Base-by-base conservation (phyloP, 495 filamentous ascomycete species). In the Neurospora sp. region DNA sequence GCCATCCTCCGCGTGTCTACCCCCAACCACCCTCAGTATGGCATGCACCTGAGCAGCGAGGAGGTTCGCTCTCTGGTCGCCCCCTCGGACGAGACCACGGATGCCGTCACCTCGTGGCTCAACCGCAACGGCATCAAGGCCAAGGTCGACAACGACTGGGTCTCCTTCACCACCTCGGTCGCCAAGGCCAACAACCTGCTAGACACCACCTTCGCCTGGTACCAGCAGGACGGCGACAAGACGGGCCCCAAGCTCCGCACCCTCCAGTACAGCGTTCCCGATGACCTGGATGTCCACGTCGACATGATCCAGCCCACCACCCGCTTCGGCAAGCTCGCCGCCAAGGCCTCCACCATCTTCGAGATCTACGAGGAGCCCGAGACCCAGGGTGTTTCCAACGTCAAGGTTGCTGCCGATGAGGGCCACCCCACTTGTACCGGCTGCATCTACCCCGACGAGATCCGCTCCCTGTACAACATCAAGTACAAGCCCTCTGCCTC, bases 231-330 rank as follows among this genome's bases (percentile, higher is more conserved):
- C 27, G 77, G 79, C 69, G 82, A 77, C 80, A 79, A 71, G 70
- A 78, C 70, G 69, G 75, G 72, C 27, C 82, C 76, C 44, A 82
- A 77, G 74, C 79, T 84, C 83, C 85, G 90, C 12, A 88, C 90
- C 5, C 86, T 87, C n/a, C 76, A 84, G 54, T 92, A 92, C 81
- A 89, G 88, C 12, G 84, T 93, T 5, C 91, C 91, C 0, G 84
- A 88, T 70, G 78, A 84, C 7, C 78, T 93, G 6, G 87, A 87
- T 72, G 79, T 79, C 38, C 88, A 90, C 75, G 86, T 93, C 73
- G 86, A 89, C 70, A 84, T 88, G 7, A 86, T 92, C 59, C 90
- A 92, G 79, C 90, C 90, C n/a, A 91, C 89, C 5, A 92, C 87
- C 44, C 89, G 88, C 7, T 92, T 92, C 48, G 78, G 81, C 72